Base-by-base conservation (phyloP, 2,329 filamentous ascomycete genomes). In the Aspergillus fumigatus region DNA sequence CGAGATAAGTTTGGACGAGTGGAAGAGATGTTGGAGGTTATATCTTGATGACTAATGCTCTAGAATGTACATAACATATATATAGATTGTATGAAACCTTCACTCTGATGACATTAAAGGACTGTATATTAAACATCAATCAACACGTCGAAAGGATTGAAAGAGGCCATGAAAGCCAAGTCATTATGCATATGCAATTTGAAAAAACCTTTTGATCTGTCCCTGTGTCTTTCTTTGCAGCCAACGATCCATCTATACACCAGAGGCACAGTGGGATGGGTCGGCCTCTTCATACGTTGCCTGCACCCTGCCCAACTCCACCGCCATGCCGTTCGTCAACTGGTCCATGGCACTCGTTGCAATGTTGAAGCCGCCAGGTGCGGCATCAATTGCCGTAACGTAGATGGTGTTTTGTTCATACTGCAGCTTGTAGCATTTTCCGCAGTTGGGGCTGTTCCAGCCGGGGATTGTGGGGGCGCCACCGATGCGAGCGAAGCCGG, bases 1-100 rank as follows among this genome's bases (percentile, higher is more conserved):
- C 83, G 94, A 62, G 90, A 93, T 73, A 88, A 88, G 70, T 81
- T 86, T 64, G 74, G 71, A 7, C 78, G 75, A 55, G 78, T 85
- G 0, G 72, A 75, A 48, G 83, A 86, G 58, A 87, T 88, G 84
- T 64, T 87, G 50, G 67, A 74, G 23, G 76, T 79, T 19, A 50
- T 70, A 52, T 61, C 57, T 50, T 70, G 57, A 65, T 25, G 7
- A 35, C 48, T 21, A 29, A 53, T 54, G 48, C 17, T 21, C 14
- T 25, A 51, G 38, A 17, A 38, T 52, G 43, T 45, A 59, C 14
- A 51, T 57, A 56, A 59, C 14, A 51, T 57, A 56, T 48, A 45
- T 2, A 38, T 57, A 57, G 50, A 59, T 10, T 26, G 51, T 11
- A 48, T 14, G 35, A 14, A 14, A 51, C 48, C 49, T n/a, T 38